Evolutionary conservation across 2,329 filamentous ascomycete genomes (phyloP).

Genomic region (Phyllosticta capitalensis): DNA sequence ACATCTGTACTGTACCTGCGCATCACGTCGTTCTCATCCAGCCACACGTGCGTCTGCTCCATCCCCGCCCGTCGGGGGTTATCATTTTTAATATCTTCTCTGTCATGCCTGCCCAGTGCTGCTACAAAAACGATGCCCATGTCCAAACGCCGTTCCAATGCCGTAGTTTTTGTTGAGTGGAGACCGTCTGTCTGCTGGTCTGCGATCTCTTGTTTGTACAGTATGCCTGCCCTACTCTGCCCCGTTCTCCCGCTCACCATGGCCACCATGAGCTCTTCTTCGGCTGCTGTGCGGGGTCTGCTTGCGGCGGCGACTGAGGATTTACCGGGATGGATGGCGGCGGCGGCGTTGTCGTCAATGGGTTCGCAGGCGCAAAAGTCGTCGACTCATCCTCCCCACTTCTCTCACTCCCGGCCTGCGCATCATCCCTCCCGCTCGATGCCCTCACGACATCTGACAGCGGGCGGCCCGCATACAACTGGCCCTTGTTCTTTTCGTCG

Average conservation of each 20-base stretch:
- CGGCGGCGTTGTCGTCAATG: background rate
- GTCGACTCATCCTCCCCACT: background rate
- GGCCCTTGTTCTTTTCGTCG: background rate
- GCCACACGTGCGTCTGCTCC: no score
- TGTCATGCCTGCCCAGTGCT: no score
- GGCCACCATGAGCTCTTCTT: background rate
- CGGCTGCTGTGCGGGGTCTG: background rate
- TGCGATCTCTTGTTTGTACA: no score
- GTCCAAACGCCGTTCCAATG: no score
- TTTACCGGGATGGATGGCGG: background rate
- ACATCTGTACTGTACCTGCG: no score
- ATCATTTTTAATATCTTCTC: no score
- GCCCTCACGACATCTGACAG: conserved; percentile 5
- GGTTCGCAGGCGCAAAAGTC: background rate
- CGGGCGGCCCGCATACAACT: conserved; percentile 10
- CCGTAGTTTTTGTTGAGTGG: no score
- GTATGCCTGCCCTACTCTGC: background rate
- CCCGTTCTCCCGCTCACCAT: background rate
- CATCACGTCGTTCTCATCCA: no score
- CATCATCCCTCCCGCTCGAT: conserved; percentile 6
- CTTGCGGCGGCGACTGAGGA: background rate
- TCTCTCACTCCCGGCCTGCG: background rate
- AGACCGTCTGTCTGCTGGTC: no score
- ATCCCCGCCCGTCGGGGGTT: no score
- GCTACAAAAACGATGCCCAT: no score